phyloP scores from a whole-genome alignment of 768 basidiomycete species.

The Termitomyces sp. region DNA sequence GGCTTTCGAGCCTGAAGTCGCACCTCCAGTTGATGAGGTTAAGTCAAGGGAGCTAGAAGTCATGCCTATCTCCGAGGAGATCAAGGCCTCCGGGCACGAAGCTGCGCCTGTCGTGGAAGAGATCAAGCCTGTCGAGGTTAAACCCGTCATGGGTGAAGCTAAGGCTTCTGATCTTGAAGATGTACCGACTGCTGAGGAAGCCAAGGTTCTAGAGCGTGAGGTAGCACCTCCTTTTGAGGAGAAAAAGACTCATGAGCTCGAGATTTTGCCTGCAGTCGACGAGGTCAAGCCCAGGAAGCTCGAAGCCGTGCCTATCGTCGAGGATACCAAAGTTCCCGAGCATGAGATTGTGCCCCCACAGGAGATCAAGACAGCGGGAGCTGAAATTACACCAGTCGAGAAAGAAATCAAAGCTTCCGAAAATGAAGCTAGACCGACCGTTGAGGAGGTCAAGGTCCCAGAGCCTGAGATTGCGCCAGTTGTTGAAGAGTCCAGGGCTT shows the following conservation, averaged over 20 bases:
- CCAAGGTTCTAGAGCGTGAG: not conserved
- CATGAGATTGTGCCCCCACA: not conserved
- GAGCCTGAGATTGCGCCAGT: not conserved
- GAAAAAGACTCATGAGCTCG: not conserved
- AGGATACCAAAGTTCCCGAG: not conserved
- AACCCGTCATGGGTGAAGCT: not conserved
- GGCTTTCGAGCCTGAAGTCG: not conserved
- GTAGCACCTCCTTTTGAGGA: not conserved
- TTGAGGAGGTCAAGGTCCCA: not conserved
- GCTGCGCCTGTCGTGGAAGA: not conserved
- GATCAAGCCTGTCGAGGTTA: not conserved
- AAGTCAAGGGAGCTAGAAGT: not conserved
- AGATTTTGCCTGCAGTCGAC: not conserved
- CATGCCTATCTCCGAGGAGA: not conserved
- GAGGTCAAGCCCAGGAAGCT: not conserved
- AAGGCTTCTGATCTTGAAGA: not conserved
- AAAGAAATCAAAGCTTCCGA: not conserved
- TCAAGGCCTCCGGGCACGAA: not conserved
- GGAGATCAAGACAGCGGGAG: not conserved
- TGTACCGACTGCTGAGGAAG: not conserved
- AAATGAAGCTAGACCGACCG: not conserved
- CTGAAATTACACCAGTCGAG: not conserved
- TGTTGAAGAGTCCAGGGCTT: conserved; percentile 4
- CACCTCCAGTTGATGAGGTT: not conserved
- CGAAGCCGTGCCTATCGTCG: not conserved